Base-by-base conservation (phyloP, 768 basidiomycete genomes). In the Pholiota microspora region DNA sequence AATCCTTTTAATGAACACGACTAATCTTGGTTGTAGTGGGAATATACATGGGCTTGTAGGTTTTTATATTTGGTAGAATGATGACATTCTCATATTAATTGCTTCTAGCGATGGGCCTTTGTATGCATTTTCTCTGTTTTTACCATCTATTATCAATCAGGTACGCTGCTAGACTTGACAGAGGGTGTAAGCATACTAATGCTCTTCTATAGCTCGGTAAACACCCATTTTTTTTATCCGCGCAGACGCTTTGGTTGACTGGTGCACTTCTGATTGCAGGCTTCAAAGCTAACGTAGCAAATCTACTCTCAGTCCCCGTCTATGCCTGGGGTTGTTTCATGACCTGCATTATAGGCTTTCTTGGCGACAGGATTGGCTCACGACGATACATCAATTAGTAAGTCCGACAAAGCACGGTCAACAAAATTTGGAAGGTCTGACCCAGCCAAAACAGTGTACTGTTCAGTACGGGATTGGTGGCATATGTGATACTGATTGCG, bases 271-370 rank as follows among this genome's bases (percentile, higher is more conserved):
- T 24, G 2, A 21, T 44, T n/a, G 2, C 24, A 80, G 86, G 85
- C 3, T 88, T 78, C 70, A 67, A 70, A 34, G 82, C 86, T 9
- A 89, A 86, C 1, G 67, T 73, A 23, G 87, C 89, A 2, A 91
- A 92, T 62, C 66, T 92, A 9, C 73, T 92, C 13, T 87, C 86
- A 0, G 88, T 91, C 3, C 89, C 89, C 1, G 85, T 90, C 25
- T 91, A 91, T 63, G 80, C 77, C 4, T 88, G 85, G 80, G 82
- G 84, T 16, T 87, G 87, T 60, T 66, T 88, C 32, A 71, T 88
- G 62, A 91, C 89, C 4, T 77, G 80, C 56, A 54, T 72, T 28
- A 71, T 88, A 44, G 88, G 88, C 15, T 74, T 84, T 54, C 59
- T 82, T 21, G 85, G 85, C 21, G 88, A 89, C 62, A 76, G 79